Evolutionary conservation across 805 yeast genomes (phyloP).

Genomic region (Cyberlindnera mycetangii): DNA sequence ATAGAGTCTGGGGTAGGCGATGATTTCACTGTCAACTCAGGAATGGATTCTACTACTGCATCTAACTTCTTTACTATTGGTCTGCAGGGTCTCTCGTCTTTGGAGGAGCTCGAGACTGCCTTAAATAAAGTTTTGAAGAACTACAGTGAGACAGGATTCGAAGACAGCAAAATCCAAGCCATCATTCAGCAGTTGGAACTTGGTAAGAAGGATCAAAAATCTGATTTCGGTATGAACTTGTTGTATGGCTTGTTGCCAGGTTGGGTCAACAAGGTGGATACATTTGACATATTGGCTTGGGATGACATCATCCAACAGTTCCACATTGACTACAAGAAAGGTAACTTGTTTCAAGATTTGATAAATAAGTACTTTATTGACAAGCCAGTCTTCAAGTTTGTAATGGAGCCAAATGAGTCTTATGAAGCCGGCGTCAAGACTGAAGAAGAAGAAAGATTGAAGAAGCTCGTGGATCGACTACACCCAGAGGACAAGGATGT

Average conservation of each 20-base stretch:
- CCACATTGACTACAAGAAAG: slow-evolving; percentile 54
- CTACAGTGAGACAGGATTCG: slow-evolving; percentile 44
- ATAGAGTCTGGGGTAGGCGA: slow-evolving; percentile 83
- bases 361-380: slow-evolving; percentile 50
- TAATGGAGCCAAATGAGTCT: slow-evolving; percentile 66
- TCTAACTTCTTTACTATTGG: slow-evolving; percentile 81
- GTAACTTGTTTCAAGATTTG: slow-evolving; percentile 56
- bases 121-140: slow-evolving; percentile 47
- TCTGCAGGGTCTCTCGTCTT: slow-evolving; percentile 67
- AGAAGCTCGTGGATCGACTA: slow-evolving; percentile 40
- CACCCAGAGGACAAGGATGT: slow-evolving; percentile 52
- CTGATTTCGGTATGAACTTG: slow-evolving; percentile 83
- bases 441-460: slow-evolving; percentile 58
- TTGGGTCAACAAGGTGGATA: slow-evolving; percentile 82
- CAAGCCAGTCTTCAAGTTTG: slow-evolving; percentile 63
- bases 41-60: slow-evolving; percentile 79
- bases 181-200: slow-evolving; percentile 86
- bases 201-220: slow-evolving; percentile 77
- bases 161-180: slow-evolving; percentile 68
- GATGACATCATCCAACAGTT: slow-evolving; percentile 58
- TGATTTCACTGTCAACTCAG: slow-evolving; percentile 85
- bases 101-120: slow-evolving; percentile 42
- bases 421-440: slow-evolving; percentile 48
- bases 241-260: slow-evolving; percentile 74
- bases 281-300: slow-evolving; percentile 64